Conservation (phyloP, 164 flowering plant species). For the Piper betle region DNA sequence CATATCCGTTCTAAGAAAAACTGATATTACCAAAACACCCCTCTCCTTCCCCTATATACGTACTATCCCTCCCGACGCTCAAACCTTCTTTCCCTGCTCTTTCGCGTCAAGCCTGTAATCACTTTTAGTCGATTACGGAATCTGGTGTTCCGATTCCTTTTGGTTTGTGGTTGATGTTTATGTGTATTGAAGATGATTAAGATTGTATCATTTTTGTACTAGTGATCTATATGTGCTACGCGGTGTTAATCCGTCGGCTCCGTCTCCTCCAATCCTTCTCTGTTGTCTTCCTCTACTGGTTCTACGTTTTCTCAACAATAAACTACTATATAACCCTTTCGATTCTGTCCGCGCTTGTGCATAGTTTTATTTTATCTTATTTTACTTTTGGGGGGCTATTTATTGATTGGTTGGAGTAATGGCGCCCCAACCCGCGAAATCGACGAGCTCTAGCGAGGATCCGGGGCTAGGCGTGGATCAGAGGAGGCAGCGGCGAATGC, state of each 20-base stretch:
- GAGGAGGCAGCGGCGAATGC: conserved; percentile 47
- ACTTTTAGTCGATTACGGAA: too few relatives aligned
- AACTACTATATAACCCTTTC: too few relatives aligned
- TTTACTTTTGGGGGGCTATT: neutral
- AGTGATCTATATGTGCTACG: conserved; percentile 17
- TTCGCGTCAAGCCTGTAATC: too few relatives aligned
- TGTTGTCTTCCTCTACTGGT: conserved; percentile 23
- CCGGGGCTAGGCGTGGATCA: conserved; percentile 21
- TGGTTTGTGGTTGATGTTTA: neutral
- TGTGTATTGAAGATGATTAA: conserved; percentile 6
- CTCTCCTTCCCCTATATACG: too few relatives aligned
- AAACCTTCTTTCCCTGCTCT: too few relatives aligned
- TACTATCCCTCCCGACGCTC: too few relatives aligned
- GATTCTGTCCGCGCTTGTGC: conserved; percentile 19
- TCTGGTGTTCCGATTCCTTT: too few relatives aligned
- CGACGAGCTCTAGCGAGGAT: conserved; percentile 17
- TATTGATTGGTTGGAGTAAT: too few relatives aligned
- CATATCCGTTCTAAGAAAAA: too few relatives aligned
- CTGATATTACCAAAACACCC: too few relatives aligned
- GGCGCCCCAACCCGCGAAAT: neutral
- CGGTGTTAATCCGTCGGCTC: conserved; percentile 21
- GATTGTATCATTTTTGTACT: conserved; percentile 8
- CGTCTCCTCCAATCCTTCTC: conserved; percentile 54
- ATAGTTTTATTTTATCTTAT: neutral
- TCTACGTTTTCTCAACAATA: conserved; percentile 42